phyloP scores from a whole-genome alignment of 768 basidiomycete species.

The Lentinula detonsa region DNA sequence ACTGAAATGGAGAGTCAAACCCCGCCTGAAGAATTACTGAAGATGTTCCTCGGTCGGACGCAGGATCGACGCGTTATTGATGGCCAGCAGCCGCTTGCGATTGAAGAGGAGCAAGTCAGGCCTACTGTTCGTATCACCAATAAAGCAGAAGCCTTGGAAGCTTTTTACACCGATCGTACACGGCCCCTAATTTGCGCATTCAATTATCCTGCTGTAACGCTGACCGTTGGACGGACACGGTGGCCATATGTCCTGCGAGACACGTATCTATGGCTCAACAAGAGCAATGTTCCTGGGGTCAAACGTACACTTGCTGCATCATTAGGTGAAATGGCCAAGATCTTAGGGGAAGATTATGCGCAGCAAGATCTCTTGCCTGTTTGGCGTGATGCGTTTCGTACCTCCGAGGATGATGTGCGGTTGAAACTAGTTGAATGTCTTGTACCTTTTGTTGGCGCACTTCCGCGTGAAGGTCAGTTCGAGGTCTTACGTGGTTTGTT shows the following conservation, averaged over 20 bases:
- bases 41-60: constrained; percentile 66
- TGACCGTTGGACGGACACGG: constrained; percentile 69
- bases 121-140: constrained; percentile 6
- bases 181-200: constrained; percentile 79
- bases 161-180: constrained; percentile 58
- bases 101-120: constrained; percentile 8
- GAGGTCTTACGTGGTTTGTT: constrained; percentile 40
- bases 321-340: constrained; percentile 81
- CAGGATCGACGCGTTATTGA: constrained; percentile 35
- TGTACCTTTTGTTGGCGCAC: constrained; percentile 45
- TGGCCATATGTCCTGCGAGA: constrained; percentile 67
- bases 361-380: constrained; percentile 63
- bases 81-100: constrained; percentile 24
- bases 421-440: constrained; percentile 66
- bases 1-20: constrained; percentile 24
- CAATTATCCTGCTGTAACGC: constrained; percentile 86
- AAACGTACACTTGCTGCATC: constrained; percentile 81
- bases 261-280: constrained; percentile 60
- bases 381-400: constrained; percentile 56
- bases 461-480: constrained; percentile 43
- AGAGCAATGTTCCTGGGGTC: constrained; percentile 56
- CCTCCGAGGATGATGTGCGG: constrained; percentile 65
- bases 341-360: constrained; percentile 70
- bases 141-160: constrained; percentile 24
- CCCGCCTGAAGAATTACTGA: constrained; percentile 69